Conservation (phyloP, 192 early-diverging fungal genomes). For the Chytriomyces hyalinus region DNA sequence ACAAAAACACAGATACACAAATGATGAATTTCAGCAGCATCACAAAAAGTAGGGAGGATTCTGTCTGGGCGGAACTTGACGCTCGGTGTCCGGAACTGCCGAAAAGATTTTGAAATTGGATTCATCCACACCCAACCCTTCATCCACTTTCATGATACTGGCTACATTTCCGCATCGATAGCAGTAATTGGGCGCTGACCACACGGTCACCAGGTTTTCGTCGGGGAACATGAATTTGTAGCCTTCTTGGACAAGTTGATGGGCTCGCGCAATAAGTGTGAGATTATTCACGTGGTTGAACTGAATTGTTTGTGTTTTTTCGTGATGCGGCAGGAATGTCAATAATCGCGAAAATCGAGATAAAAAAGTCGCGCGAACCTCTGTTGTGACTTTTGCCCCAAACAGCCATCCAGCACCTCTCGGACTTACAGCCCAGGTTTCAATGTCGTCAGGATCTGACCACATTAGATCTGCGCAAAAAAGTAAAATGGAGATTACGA, state of each 20-base stretch:
- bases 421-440: constrained; percentile 88
- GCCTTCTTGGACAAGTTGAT: constrained; percentile 98
- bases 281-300: constrained; percentile 94
- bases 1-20: too few species aligned
- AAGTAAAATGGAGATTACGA: constrained; percentile 11
- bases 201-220: constrained; percentile 91
- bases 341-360: background rate
- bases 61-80: constrained; percentile 57
- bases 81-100: constrained; percentile 93
- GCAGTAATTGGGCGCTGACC: constrained; percentile 84
- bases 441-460: constrained; percentile 96
- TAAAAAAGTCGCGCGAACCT: constrained; percentile 56
- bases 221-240: constrained; percentile 94
- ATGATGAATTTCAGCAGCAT: too few species aligned
- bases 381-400: constrained; percentile 91
- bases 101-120: constrained; percentile 93
- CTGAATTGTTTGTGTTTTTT: constrained; percentile 39
- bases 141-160: constrained; percentile 63
- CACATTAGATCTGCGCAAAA: constrained; percentile 86
- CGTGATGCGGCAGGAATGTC: background rate
- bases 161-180: constrained; percentile 71
- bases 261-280: constrained; percentile 89
- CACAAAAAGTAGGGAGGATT: constrained; percentile 60
- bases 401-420: constrained; percentile 97
- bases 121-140: constrained; percentile 77